phyloP scores from a whole-genome alignment of 768 basidiomycete species.

The Rhodotorula sphaerocarpa region DNA sequence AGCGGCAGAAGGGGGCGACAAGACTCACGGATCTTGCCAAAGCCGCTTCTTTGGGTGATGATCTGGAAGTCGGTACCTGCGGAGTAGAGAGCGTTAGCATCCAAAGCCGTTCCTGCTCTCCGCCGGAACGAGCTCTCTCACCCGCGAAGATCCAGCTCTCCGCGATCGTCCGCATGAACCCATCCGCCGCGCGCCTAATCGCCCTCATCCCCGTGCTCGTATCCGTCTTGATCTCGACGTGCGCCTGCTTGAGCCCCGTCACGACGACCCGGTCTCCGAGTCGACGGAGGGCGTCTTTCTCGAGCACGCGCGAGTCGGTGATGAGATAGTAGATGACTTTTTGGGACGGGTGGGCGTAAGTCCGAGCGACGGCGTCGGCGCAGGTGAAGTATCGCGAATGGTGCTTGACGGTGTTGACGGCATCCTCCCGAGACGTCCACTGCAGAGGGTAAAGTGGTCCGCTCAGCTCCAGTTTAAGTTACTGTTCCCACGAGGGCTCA shows the following conservation, averaged over 20 bases:
- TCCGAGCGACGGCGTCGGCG: constrained; percentile 11
- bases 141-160: constrained; percentile 28
- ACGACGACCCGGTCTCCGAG: constrained; percentile 21
- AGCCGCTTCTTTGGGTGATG: constrained; percentile 11
- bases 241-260: constrained; percentile 16
- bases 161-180: constrained; percentile 22
- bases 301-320: constrained; percentile 16
- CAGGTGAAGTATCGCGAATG: constrained; percentile 23
- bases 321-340: constrained; percentile 24
- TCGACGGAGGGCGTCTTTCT: background rate
- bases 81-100: background rate
- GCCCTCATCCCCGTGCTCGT: background rate
- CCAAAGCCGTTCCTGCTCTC: too few relatives aligned
- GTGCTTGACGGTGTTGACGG: constrained; percentile 8
- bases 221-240: constrained; percentile 20
- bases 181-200: constrained; percentile 12
- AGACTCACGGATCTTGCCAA: constrained; percentile 23
- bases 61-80: constrained; percentile 29
- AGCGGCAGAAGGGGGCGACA: background rate
- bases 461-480: too few relatives aligned
- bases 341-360: constrained; percentile 16
- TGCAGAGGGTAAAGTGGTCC: background rate
- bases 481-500: background rate
- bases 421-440: background rate
- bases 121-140: background rate